Percentiles rank a stretch among this genome's conserved stretches.
phyloP scores from a whole-genome alignment of 768 basidiomycete genomes.

The Podaxis mareebaensis region DNA sequence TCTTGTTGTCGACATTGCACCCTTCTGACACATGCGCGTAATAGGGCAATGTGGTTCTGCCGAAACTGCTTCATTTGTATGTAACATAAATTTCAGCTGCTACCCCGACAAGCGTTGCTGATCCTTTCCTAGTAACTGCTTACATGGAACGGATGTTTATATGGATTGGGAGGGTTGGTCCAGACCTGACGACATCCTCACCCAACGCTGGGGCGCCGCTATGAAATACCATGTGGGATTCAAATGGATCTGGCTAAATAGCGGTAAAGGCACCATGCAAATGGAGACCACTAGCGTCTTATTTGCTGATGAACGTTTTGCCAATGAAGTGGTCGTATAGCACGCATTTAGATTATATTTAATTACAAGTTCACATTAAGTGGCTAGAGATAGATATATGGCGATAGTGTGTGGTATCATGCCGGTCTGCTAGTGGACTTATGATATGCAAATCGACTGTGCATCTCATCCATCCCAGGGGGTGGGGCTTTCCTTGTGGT shows the following conservation, averaged over 20 bases:
- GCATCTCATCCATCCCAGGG: neutral
- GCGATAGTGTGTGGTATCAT: neutral
- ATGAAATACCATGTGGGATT: conserved; percentile 46
- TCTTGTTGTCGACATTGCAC: neutral
- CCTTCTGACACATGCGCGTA: neutral
- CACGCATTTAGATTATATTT: neutral
- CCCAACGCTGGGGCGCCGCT: conserved; percentile 43
- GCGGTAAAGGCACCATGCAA: conserved; percentile 22
- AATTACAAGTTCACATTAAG: neutral
- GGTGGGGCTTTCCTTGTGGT: neutral
- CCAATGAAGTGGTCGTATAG: conserved; percentile 1
- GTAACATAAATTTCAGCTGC: conserved; percentile 20
- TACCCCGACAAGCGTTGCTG: neutral
- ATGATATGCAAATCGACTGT: neutral
- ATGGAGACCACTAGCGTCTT: conserved; percentile 34
- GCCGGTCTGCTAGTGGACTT: neutral
- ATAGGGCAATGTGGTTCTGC: conserved; percentile 39
- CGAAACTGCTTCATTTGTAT: conserved; percentile 53
- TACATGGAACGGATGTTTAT: conserved; percentile 41
- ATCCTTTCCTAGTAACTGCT: conserved; percentile 36
- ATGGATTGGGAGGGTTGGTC: conserved; percentile 48
- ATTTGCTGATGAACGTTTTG: conserved; percentile 40
- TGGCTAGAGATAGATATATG: neutral
- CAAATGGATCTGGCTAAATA: conserved; percentile 55
- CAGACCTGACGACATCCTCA: conserved; percentile 39